phyloP scores from a whole-genome alignment of 768 basidiomycete species.

The Mrakia gelida region DNA sequence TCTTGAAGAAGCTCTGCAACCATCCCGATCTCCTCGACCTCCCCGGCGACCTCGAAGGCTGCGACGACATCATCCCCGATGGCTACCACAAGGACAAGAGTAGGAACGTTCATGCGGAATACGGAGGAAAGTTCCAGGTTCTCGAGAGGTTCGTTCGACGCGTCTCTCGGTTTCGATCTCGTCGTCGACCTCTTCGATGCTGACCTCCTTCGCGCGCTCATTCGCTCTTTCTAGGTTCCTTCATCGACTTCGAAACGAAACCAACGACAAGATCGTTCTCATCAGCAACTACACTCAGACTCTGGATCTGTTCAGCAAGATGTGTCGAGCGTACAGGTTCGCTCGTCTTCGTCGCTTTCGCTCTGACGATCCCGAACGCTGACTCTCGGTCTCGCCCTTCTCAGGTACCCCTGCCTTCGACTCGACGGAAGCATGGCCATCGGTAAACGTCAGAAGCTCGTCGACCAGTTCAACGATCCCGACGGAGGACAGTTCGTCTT shows the following conservation, averaged over 20 bases:
- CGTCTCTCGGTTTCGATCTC: background rate
- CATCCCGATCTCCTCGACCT: slow-evolving; percentile 86
- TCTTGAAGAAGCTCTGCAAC: slow-evolving; percentile 91
- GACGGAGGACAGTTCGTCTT: slow-evolving; percentile 46
- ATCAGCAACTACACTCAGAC: slow-evolving; percentile 98
- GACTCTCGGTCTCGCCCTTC: slow-evolving; percentile 20
- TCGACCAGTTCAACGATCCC: slow-evolving; percentile 46
- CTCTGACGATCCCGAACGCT: background rate
- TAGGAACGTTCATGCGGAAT: slow-evolving; percentile 62
- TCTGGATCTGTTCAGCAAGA: slow-evolving; percentile 83
- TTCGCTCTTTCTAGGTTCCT: slow-evolving; percentile 58
- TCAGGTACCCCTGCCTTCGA: slow-evolving; percentile 81
- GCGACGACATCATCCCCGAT: slow-evolving; percentile 72
- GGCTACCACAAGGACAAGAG: slow-evolving; percentile 55
- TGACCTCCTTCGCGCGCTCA: slow-evolving; percentile 7
- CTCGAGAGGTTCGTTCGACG: slow-evolving; percentile 66
- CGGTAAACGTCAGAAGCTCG: slow-evolving; percentile 82
- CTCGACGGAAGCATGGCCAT: slow-evolving; percentile 94
- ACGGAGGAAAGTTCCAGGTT: slow-evolving; percentile 88
- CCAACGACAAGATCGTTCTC: slow-evolving; percentile 89
- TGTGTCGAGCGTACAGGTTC: slow-evolving; percentile 79
- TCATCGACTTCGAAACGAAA: slow-evolving; percentile 71
- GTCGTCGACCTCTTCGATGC: background rate
- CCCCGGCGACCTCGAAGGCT: slow-evolving; percentile 76
- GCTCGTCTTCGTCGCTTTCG: background rate